Evolutionary conservation across 352 stramenopile species (phyloP).

Genomic region (Pythium folliculosum): DNA sequence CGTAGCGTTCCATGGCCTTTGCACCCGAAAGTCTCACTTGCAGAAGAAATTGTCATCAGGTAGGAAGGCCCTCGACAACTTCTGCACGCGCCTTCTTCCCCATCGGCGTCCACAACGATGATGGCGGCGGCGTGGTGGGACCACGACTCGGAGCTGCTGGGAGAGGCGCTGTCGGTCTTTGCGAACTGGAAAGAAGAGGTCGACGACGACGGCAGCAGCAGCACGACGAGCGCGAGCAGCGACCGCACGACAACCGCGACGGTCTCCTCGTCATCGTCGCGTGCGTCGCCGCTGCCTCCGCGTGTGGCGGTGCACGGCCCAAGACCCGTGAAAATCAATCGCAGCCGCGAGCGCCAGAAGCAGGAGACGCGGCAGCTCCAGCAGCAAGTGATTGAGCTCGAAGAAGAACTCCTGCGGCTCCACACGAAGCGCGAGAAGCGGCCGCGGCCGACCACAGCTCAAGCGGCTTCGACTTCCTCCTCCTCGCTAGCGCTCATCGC

Average conservation of each 20-base stretch:
- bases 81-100: background rate
- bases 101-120: background rate
- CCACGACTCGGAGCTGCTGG: slow-evolving; percentile 4
- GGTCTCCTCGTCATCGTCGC: background rate
- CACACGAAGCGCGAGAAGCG: background rate
- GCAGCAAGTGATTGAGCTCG: background rate
- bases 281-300: background rate
- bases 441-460: background rate
- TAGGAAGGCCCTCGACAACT: no score
- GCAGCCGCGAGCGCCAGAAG: slow-evolving; percentile 17
- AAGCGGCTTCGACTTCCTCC: no score
- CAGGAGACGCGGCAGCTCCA: slow-evolving; percentile 3
- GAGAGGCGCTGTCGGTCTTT: slow-evolving; percentile 6
- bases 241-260: background rate
- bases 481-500: background rate
- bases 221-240: background rate
- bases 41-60: no score
- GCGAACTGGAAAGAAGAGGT: background rate
- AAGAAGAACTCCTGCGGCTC: slow-evolving; percentile 4
- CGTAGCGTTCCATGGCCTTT: background rate
- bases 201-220: background rate
- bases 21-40: background rate
- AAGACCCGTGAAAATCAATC: slow-evolving; percentile 13
- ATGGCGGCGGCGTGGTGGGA: slow-evolving; percentile 9
- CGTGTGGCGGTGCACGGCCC: background rate